Base-by-base conservation (phyloP, 75 land plant genomes). In the Cunninghamia lanceolata region DNA sequence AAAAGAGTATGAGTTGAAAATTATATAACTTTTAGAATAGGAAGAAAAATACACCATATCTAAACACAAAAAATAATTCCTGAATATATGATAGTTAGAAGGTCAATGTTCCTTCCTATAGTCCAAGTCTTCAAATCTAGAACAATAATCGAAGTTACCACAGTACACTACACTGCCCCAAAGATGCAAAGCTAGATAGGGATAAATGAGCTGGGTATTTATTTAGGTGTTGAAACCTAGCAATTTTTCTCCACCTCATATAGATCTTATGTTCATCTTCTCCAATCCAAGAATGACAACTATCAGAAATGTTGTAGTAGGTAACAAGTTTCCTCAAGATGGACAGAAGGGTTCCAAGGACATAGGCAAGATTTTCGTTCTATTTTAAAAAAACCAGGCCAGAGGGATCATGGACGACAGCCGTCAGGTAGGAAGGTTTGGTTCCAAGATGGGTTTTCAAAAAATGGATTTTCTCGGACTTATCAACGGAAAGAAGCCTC, bases 181-280 rank as follows among this genome's bases (percentile, higher is more conserved):
- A 93, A n/a, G 50, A 91, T 66, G 79, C 87, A 86, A 88, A 90
- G 88, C 88, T 87, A 16, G 96, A 88, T 2, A 91, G 90, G 59
- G 96, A 91, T 45, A 94, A 83, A 35, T 89, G 94, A 81, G 94
- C 94, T 17, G 94, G 92, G 79, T 91, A 91, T 84, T 84, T 70
- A n/a, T 45, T 86, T 89, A 42, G 91, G 42, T 17, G 92, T 93
- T 28, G 52, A 45, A 38, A 90, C 93, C 95, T 25, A 91, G 7
- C 15, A 91, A 28, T 87, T 92, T 95, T 21, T 93, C 95, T 82
- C 84, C 52, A 1, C 93, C 95, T 56, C 86, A 79, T 17, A 71
- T 52, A 71, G 86, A 91, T 85, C 74, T 82, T 3, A 92, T 59
- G 19, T 82, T 89, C 39, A 95, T 34, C 52, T 76, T 78, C 83